Conservation (phyloP, 495 filamentous ascomycete species). For the Penicillium manginii region DNA sequence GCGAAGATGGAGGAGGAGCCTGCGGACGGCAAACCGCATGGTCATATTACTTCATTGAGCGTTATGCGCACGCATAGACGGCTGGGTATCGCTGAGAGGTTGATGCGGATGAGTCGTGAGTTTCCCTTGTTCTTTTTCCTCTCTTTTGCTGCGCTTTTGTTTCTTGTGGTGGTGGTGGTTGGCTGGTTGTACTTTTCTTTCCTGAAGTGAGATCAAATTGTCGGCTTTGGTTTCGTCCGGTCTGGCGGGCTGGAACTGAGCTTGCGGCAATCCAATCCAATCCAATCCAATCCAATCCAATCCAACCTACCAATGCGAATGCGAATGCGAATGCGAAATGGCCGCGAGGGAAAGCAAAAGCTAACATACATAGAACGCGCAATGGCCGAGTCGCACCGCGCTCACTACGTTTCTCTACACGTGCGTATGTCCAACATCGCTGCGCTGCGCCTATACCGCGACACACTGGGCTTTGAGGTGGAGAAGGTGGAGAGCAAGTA, state of each 20-base stretch:
- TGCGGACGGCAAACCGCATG: slow-evolving; percentile 85
- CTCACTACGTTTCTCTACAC: slow-evolving; percentile 91
- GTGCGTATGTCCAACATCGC: slow-evolving; percentile 93
- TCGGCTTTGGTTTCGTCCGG: background rate
- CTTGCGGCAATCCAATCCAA: too few species aligned
- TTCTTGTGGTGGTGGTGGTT: background rate
- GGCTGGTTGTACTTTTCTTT: too few species aligned
- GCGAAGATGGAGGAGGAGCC: slow-evolving; percentile 99
- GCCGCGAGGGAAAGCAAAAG: too few species aligned
- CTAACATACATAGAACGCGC: slow-evolving; percentile 68
- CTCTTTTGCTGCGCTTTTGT: slow-evolving; percentile 11
- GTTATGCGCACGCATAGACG: slow-evolving; percentile 96
- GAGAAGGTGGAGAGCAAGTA: slow-evolving; percentile 92
- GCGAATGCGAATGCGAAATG: too few species aligned
- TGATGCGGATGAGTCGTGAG: slow-evolving; percentile 95
- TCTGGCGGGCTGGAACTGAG: background rate
- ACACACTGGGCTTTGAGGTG: slow-evolving; percentile 88
- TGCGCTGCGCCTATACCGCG: slow-evolving; percentile 87
- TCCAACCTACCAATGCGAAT: too few species aligned
- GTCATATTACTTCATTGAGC: slow-evolving; percentile 92
- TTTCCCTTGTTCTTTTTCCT: slow-evolving; percentile 28
- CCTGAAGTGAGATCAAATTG: too few species aligned
- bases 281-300: too few species aligned
- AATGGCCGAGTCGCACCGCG: slow-evolving; percentile 92
- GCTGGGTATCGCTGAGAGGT: slow-evolving; percentile 89